Evolutionary conservation across 129 eudicot genomes (phyloP), one percentile per base, ranked within the genome.

Genomic region (Centrapalus pauciflorus): DNA sequence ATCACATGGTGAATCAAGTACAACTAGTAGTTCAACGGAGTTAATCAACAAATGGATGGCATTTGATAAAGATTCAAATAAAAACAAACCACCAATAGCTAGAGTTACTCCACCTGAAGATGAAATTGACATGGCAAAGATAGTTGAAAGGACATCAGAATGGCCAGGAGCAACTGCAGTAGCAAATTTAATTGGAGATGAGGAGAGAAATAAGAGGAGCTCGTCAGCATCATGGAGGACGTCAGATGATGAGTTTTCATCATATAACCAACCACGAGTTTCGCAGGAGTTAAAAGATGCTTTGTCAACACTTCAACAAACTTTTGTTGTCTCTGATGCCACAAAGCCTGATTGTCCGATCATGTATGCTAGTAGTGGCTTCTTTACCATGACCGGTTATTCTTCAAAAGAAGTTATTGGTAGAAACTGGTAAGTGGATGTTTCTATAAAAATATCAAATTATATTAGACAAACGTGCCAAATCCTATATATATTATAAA

Each of bases 271-370:
- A 21, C 96, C 90, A n/a, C 92, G 99, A 50, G 93, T 89, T 46
- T 93, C 99, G 0, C 95, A 93, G 32, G 99, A 93, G 14, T 50
- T 93, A 56, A 93, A 89, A 67, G 99, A 93, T 69, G 99, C 99
- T 2, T 58, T 93, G 43, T 80, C 90, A 1, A 83, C 89, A 3
- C 67, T 93, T 66, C 92, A 89, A 43, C 99, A 93, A 55, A 93
- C 99, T 0, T 93, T 93, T 62, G 99, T 93, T 4, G 99, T 93
- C 13, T 93, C 99, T 0, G 99, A 93, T 61, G 99, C 99, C 4
- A 93, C 99, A 0, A 93, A 93, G 50, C 96, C 95, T 0, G 96
- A 93, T 23, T 83, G 88, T 63, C 99, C 99, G 0, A 89, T 93
- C 23, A 67, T 93, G 81, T 93, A 85, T 72, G 99, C 99, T 28